phyloP scores from a whole-genome alignment of 163 green algal species.

The Chlorella variabilis region DNA sequence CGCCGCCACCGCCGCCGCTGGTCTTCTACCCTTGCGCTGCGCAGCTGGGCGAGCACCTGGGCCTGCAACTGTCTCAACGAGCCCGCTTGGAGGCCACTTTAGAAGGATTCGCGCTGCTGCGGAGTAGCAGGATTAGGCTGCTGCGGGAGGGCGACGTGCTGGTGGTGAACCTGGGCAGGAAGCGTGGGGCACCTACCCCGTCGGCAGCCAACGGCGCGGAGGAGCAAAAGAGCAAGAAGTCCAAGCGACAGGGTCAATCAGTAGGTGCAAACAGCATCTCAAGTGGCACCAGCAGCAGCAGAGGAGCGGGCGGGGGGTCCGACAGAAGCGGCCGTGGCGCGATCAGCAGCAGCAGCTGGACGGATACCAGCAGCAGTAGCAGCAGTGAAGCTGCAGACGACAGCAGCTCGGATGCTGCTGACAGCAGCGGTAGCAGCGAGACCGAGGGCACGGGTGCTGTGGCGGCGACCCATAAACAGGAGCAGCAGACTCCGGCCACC shows the following conservation, averaged over 20 bases:
- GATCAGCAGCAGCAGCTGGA: neutral
- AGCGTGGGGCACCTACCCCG: neutral
- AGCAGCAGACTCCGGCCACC: slow-evolving; percentile 2
- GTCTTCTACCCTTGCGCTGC: neutral
- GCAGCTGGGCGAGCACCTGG: slow-evolving; percentile 1
- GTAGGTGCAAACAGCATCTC: neutral
- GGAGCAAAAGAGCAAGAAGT: neutral
- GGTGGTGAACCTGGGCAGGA: neutral
- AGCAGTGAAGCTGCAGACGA: neutral
- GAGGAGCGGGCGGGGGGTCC: no score
- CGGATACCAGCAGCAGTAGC: neutral
- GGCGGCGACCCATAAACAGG: neutral
- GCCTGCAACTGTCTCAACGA: neutral
- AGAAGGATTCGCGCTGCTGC: slow-evolving; percentile 25
- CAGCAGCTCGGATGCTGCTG: neutral
- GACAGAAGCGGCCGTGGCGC: neutral
- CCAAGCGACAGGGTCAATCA: neutral
- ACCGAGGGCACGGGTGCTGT: neutral
- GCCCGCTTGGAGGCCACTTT: slow-evolving; percentile 2
- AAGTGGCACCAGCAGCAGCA: neutral
- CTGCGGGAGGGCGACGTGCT: slow-evolving; percentile 27
- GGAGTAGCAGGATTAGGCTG: neutral
- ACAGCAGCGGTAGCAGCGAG: neutral
- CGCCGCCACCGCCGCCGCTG: neutral
- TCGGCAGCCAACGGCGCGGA: neutral